Evolutionary conservation across 1,284 basidiomycete genomes (phyloP), one percentile per base, ranked within the genome.

Genomic region (Porogramme epimiltina): DNA sequence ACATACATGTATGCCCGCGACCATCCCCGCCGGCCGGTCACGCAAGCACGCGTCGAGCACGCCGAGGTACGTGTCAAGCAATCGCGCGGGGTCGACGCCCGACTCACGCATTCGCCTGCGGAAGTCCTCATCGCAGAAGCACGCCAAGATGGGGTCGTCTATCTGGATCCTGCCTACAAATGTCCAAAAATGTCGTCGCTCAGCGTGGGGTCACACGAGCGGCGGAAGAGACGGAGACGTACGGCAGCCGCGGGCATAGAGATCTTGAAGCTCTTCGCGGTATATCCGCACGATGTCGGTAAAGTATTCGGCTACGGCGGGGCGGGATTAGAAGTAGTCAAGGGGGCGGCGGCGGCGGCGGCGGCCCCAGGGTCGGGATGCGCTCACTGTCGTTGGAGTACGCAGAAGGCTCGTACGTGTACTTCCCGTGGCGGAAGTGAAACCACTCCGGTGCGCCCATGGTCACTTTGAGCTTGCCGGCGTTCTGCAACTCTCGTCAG

Each of bases 381-480:
- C 9, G 24, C 70, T 46, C 40, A 76, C 83, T 79, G 57, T 88
- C 82, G 59, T 73, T 77, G 16, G 75, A 70, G 66, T 88, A 89
- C 3, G 84, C 79, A 4, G 74, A 69, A 23, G 73, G 69, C 57
- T 82, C 76, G 62, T 84, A 85, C 47, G 80, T 74, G 34, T 66
- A 55, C 3, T 76, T 72, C 47, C 85, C 84, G 60, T 86, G 85
- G 19, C 82, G 81, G 45, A 88, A 76, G 66, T 89, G 87, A 66
- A 83, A 85, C 88, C 87, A 89, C 13, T 82, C 80, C 2, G 87
- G 87, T 0, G 84, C 79, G 58, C 81, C 85, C 65, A 91, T 79
- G 9, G 86, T 90, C 49, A 91, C 64, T 67, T 91, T 91, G 67
- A 89, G 78, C 61, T 78, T 71, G 59, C 78, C 72, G 49, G 82